Evolutionary conservation across 768 basidiomycete species (phyloP).

Genomic region (Myochromella boudieri): DNA sequence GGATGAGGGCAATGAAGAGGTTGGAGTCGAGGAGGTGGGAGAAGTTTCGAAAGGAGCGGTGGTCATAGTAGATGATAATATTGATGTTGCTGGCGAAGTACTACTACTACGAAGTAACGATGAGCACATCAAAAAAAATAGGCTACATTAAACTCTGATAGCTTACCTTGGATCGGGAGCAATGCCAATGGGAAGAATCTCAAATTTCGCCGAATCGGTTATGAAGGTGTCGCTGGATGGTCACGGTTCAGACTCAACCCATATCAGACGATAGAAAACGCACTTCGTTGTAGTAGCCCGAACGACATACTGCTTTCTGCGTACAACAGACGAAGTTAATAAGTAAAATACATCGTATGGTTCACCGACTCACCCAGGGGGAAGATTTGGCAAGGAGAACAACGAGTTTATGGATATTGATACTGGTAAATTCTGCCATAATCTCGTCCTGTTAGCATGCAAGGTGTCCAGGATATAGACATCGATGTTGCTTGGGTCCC

Average conservation of each 20-base stretch:
- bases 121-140: neutral
- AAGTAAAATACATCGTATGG: neutral
- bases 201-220: neutral
- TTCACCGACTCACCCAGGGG: constrained; percentile 5
- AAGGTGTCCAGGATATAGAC: constrained; percentile 7
- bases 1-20: no score
- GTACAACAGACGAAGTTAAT: neutral
- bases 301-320: constrained; percentile 3
- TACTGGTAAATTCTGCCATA: neutral
- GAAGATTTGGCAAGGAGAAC: constrained; percentile 1
- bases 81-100: neutral
- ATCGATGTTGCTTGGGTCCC: constrained; percentile 2
- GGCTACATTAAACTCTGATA: neutral
- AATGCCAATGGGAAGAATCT: neutral
- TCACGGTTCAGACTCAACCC: no score
- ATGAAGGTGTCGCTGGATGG: neutral
- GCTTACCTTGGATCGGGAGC: neutral
- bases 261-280: no score
- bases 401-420: constrained; percentile 2
- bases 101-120: neutral
- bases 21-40: neutral
- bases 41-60: no score
- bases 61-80: neutral
- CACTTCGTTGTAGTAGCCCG: neutral
- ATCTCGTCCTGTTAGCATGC: neutral